These are phyloP conservation scores for Cotoneaster glaucophyllus DNA, from an alignment of 306 rosid species.

Conservation along the genomic window DNA sequence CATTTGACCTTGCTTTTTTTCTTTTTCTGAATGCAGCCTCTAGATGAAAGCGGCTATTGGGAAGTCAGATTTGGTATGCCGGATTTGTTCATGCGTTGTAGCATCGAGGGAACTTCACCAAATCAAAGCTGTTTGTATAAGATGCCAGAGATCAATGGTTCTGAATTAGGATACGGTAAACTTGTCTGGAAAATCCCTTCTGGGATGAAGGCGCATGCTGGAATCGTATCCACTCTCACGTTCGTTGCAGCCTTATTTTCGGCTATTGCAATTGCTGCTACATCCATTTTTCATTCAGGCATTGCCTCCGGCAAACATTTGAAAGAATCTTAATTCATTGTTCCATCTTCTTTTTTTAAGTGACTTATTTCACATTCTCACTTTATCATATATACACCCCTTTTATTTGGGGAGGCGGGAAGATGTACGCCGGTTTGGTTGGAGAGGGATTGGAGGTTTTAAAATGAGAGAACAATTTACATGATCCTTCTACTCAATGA, in stretches of 20 bases:
- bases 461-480: no score
- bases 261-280: slow-evolving; percentile 43
- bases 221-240: slow-evolving; percentile 42
- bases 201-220: slow-evolving; percentile 54
- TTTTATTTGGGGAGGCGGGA: no score
- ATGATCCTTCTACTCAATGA: no score
- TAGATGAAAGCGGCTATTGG: slow-evolving; percentile 66
- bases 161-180: slow-evolving; percentile 17
- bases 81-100: slow-evolving; percentile 51
- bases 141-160: slow-evolving; percentile 17
- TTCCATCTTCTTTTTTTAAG: not conserved
- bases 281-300: slow-evolving; percentile 38
- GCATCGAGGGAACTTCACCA: slow-evolving; percentile 23
- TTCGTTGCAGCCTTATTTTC: slow-evolving; percentile 54
- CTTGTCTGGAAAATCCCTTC: slow-evolving; percentile 62
- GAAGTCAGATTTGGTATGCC: slow-evolving; percentile 52
- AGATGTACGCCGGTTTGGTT: no score
- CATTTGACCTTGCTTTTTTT: not conserved
- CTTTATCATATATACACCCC: not conserved
- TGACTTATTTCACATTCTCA: not conserved
- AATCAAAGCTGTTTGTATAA: slow-evolving; percentile 38
- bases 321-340: slow-evolving; percentile 30
- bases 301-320: slow-evolving; percentile 11
- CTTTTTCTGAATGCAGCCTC: slow-evolving; percentile 43
- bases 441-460: no score